phyloP scores from a whole-genome alignment of 192 early-diverging fungal genomes.

The Podila epigama region DNA sequence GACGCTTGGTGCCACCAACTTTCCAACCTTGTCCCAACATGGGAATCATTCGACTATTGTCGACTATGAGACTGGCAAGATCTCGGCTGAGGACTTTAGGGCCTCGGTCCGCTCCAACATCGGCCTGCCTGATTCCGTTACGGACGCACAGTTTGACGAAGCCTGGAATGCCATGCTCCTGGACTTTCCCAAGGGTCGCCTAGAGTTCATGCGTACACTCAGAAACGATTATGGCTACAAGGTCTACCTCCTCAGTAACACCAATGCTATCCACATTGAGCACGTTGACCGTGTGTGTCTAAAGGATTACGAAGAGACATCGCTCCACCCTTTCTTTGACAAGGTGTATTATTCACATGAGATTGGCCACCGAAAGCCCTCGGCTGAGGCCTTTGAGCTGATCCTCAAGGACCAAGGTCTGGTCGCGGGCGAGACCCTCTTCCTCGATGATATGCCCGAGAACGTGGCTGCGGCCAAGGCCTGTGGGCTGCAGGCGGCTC shows the following conservation, averaged over 20 bases:
- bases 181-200: conserved; percentile 39
- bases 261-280: conserved; percentile 44
- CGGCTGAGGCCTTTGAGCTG: conserved; percentile 35
- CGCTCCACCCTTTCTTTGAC: conserved; percentile 35
- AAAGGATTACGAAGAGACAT: conserved; percentile 17
- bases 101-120: conserved; percentile 12
- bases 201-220: conserved; percentile 34
- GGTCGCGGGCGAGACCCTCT: conserved; percentile 21
- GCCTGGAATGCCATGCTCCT: conserved; percentile 47
- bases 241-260: conserved; percentile 41
- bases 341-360: conserved; percentile 44
- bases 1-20: conserved; percentile 23
- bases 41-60: conserved; percentile 10
- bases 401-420: conserved; percentile 31
- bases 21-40: conserved; percentile 19
- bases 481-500: conserved; percentile 40
- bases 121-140: conserved; percentile 26
- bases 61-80: conserved; percentile 31
- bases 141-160: conserved; percentile 27
- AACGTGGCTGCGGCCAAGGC: conserved; percentile 41
- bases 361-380: conserved; percentile 32
- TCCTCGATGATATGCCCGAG: conserved; percentile 44
- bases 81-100: conserved; percentile 29
- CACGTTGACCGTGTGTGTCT: conserved; percentile 27
- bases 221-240: conserved; percentile 37